Evolutionary conservation across 306 rosid species (phyloP), one percentile per base, ranked within the genome.

Genomic region (Phaseolus lunatus): DNA sequence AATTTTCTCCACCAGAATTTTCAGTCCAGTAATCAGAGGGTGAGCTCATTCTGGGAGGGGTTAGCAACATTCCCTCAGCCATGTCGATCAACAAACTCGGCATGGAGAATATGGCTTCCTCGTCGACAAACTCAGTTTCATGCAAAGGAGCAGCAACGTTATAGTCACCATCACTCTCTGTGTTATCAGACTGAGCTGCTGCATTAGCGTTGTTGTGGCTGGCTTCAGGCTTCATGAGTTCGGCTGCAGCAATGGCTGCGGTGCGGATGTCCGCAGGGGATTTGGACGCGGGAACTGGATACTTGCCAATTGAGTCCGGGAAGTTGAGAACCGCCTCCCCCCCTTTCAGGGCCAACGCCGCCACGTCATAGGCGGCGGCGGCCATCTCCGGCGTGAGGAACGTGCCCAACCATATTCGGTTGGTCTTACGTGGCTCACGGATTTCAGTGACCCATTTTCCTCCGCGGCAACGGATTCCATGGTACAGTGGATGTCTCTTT

Each of bases 391-490:
- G 81, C 0, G 88, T 78, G 0, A 84, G 81, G 62, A 85, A 94
- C 1, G 98, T 94, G 2, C 98, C 98, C 0, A 92, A 85, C 98
- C 98, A 94, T 83, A 94, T 94, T 5, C 97, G 90, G 0, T 85
- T 88, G 3, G 96, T 82, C 76, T 89, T 90, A 1, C 93, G 87
- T 0, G 97, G 98, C 85, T 94, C 96, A 1, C 98, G 90, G 83
- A 94, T 94, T 80, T 94, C 98, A 2, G 98, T 89, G 3, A 92
- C 98, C 98, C 97, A 94, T 73, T 94, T 94, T 0, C 86, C 93
- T 5, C 95, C 75, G 4, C 98, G 78, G 84, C 88, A 73, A 2
- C 98, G 88, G 73, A 92, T 90, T 22, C 98, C 98, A 0, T 67
- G 89, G 83, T 85, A 92, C 58, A 67, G 29, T 0, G 90, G 90